Evolutionary conservation across 2,329 filamentous ascomycete species (phyloP).

Genomic region (Cercospora sp.): DNA sequence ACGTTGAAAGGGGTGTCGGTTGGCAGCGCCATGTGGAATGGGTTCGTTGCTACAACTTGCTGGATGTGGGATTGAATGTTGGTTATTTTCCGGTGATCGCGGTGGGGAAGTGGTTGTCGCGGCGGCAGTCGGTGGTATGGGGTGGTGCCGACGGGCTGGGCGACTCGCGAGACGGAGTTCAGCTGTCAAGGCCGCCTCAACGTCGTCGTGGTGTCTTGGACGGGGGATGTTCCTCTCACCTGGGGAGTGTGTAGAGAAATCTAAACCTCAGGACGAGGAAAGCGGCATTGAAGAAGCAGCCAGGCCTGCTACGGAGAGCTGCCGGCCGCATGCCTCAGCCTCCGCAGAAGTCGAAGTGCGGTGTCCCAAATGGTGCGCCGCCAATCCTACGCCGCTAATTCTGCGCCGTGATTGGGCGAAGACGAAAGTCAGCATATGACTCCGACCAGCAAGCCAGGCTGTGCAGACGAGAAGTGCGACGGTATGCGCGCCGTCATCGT

Average conservation of each 20-base stretch:
- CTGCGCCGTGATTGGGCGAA: neutral
- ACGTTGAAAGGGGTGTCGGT: conserved; percentile 19
- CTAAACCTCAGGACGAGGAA: conserved; percentile 10
- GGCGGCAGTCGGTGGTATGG: conserved; percentile 3
- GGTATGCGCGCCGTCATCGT: neutral
- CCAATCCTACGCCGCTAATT: neutral
- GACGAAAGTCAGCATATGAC: neutral
- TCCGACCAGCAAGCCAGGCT: neutral
- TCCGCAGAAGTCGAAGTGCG: neutral
- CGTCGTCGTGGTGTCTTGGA: conserved; percentile 16
- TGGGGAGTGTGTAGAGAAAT: neutral
- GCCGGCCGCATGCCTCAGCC: neutral
- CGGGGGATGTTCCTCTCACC: neutral
- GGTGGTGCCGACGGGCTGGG: neutral
- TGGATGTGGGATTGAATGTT: neutral
- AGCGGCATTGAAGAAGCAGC: conserved; percentile 15
- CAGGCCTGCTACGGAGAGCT: neutral
- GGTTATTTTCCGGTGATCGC: neutral
- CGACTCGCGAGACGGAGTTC: conserved; percentile 18
- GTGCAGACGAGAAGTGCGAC: neutral
- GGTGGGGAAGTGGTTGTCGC: neutral
- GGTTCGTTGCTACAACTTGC: neutral
- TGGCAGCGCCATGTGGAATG: conserved; percentile 25
- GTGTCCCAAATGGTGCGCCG: neutral
- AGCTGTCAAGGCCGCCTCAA: conserved; percentile 14